Base-by-base conservation (phyloP, 768 basidiomycete species). In the Phaeotremella skinneri region DNA sequence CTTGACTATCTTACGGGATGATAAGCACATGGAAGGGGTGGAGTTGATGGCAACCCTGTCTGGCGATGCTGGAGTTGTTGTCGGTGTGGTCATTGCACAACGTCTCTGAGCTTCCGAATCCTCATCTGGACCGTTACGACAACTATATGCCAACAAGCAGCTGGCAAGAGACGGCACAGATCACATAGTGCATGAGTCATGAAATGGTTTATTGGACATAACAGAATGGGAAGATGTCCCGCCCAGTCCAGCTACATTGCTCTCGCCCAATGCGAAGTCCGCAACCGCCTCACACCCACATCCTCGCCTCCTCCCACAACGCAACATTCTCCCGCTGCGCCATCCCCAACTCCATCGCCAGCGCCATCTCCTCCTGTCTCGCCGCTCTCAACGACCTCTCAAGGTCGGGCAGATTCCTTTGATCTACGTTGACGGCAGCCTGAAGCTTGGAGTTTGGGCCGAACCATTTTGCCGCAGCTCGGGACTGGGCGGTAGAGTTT, bases 31-130 rank as follows among this genome's bases (percentile, higher is more conserved):
- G 11, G 47, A 45, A 7, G 49, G 39, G 6, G 50, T 64, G 47
- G 52, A 55, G 9, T 31, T 71, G n/a, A 43, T 71, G 59, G 49
- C 30, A 11, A 72, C 58, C 51, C 26, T 73, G 31, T 64, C 59
- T 21, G 63, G 67, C 41, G 71, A 73, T 55, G 71, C 64, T 20
- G 71, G 69, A 7, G 63, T 73, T 27, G 61, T 73, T 4, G 67
- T 68, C 1, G 71, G 62, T 21, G 67, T 70, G 0, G 71, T 73
- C 2, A 59, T 73, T 49, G 71, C 68, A 32, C 53, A 64, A n/a
- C n/a, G n/a, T n/a, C n/a, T n/a, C n/a, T n/a, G n/a, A n/a, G n/a
- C n/a, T n/a, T n/a, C n/a, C n/a, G n/a, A n/a, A n/a, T n/a, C n/a
- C n/a, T n/a, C n/a, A n/a, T n/a, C n/a, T n/a, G n/a, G n/a, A n/a